Conservation (phyloP, 2,329 filamentous ascomycete species). For the Xylariaceae sp. region DNA sequence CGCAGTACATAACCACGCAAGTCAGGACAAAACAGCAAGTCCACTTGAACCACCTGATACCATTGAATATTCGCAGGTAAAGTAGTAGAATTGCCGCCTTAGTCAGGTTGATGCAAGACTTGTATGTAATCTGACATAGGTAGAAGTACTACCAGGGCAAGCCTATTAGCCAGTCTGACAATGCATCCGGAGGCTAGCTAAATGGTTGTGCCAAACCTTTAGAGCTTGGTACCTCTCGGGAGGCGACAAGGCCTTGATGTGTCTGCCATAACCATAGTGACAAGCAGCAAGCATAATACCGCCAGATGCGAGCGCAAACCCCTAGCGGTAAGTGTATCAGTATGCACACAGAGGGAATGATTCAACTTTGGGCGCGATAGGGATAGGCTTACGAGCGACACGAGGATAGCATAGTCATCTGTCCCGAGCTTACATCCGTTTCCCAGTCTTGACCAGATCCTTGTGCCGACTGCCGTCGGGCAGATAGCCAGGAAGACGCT, state of each 20-base stretch:
- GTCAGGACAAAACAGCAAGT: constrained; percentile 30
- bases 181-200: neutral
- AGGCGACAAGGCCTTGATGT: constrained; percentile 20
- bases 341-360: neutral
- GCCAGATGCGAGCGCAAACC: constrained; percentile 29
- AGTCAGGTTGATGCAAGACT: constrained; percentile 38
- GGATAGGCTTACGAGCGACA: constrained; percentile 25
- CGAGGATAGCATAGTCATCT: constrained; percentile 37
- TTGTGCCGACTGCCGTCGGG: constrained; percentile 29
- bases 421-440: constrained; percentile 29
- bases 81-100: constrained; percentile 39
- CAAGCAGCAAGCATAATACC: constrained; percentile 33
- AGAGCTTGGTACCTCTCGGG: constrained; percentile 28
- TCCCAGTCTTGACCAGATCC: constrained; percentile 34
- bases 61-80: constrained; percentile 38
- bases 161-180: neutral
- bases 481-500: constrained; percentile 32
- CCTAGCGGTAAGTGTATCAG: constrained; percentile 21
- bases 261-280: constrained; percentile 36
- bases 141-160: constrained; percentile 32
- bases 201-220: constrained; percentile 25
- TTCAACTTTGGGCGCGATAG: neutral
- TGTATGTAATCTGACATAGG: constrained; percentile 39
- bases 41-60: constrained; percentile 35
- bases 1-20: constrained; percentile 31